These are phyloP conservation scores for Cryptosporidium tyzzeri DNA, from an alignment of 169 alveolate species.

Conservation along the genomic window DNA sequence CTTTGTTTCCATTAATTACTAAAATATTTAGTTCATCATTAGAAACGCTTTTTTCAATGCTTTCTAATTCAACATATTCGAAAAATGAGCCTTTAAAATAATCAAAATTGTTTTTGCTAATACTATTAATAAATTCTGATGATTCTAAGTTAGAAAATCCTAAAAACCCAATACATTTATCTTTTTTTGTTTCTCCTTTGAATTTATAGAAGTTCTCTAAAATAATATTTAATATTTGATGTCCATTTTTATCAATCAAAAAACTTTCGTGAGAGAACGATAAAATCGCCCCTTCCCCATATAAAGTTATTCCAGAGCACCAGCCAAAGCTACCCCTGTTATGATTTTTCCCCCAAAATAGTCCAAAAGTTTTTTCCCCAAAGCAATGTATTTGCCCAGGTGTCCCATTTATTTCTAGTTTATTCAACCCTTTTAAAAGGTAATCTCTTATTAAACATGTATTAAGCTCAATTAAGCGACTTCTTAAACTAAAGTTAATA, in stretches of 20 bases:
- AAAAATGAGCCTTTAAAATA: background rate
- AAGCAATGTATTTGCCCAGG: constrained; percentile 70
- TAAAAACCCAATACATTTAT: constrained; percentile 15
- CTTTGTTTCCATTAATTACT: constrained; percentile 49
- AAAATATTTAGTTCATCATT: constrained; percentile 9
- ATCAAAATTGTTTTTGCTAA: background rate
- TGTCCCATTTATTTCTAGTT: constrained; percentile 32
- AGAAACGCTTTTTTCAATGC: background rate
- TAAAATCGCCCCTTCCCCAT: constrained; percentile 48
- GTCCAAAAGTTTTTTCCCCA: constrained; percentile 47
- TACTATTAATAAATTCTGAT: background rate
- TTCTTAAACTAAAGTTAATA: background rate
- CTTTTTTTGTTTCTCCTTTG: background rate
- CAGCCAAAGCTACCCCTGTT: constrained; percentile 7
- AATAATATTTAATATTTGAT: background rate
- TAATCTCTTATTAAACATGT: background rate
- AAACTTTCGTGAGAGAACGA: constrained; percentile 64
- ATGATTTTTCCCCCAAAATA: background rate
- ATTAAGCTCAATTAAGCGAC: background rate
- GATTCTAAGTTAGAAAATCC: constrained; percentile 39
- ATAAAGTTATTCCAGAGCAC: constrained; percentile 49
- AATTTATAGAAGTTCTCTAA: constrained; percentile 13
- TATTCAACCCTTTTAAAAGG: background rate
- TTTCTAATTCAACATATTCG: background rate
- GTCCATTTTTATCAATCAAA: constrained; percentile 23